Evolutionary conservation across 164 flowering plant genomes (phyloP), one percentile per base, ranked within the genome.

Genomic region (Paratinospora sagittata): DNA sequence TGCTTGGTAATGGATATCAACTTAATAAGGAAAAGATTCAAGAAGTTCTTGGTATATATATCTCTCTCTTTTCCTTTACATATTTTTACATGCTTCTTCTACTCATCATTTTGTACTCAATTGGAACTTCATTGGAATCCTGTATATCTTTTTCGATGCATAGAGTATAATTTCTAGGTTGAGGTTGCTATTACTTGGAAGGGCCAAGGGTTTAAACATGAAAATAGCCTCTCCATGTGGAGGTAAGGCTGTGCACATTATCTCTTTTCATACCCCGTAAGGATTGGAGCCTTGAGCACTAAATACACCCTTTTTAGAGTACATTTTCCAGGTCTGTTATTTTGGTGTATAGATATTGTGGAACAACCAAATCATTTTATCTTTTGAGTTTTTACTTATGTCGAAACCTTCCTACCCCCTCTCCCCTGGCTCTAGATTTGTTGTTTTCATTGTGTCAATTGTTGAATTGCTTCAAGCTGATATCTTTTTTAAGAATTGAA

Each of bases 1-100:
- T 89, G 87, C 86, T 88, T 70, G 91, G 87, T 30, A 77, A 76
- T 58, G 91, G 89, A 2, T 89, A 83, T 69, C 82, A 81, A 78
- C 82, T 89, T 60, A 82, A 75, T 19, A 82, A 68, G 73, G 77
- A 77, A 65, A 73, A 76, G 64, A 83, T 88, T 60, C 80, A 52
- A 33, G 81, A 86, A 61, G 86, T 88, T 71, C 83, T 89, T 78
- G 87, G 93, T 89, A 76, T 74, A 37, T 27, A 11, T n/a, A n/a
- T n/a, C n/a, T n/a, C n/a, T n/a, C n/a, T n/a, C 64, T n/a, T 3
- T 64, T 60, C 26, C 8, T 67, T 63, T 52, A 16, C 23, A 8
- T 65, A 41, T 43, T 60, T n/a, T 27, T 72, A 6, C 36, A 8
- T 45, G 26, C 16, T 41, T 8, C 61, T 24, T 34, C 26, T 43